Base-by-base conservation (phyloP, 441 rosid species). In the Gossypium schwendimanii region DNA sequence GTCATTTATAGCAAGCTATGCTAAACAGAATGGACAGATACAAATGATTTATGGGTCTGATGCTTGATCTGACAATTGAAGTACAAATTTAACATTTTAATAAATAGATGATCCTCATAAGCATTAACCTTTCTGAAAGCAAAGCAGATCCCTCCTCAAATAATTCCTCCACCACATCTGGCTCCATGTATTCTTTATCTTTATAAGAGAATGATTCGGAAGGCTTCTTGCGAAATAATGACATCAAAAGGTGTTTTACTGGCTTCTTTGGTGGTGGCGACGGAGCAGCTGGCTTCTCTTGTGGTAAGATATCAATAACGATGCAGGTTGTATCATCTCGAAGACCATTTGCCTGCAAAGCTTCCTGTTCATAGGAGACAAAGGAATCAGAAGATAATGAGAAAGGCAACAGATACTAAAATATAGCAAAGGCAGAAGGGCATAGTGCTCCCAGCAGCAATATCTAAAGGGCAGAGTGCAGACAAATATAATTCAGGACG, bases 241-340 rank as follows among this genome's bases (percentile, higher is more conserved):
- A 82, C 84, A 87, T 93, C 63, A 95, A 69, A 68, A 90, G 89
- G 79, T 94, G 88, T 91, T 90, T 93, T 20, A 87, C 88, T 73
- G 77, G 87, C 86, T 85, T 93, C 79, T 83, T 93, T 0, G 90
- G 89, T 20, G 88, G 82, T 14, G 92, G 95, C 61, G 82, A 57
- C 39, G 91, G 83, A 75, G 91, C 86, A 12, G 84, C 76, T 33
- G 88, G 94, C 80, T 93, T 95, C 80, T 95, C 98, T n/a, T 72
- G 84, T 8, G 94, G 91, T 74, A 88, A 78, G 80, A 93, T 87
- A 75, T 93, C 99, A 64, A 95, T 77, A 59, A 95, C 98, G 64
- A 95, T 95, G 82, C 97, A 95, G 69, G 99, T 93, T 53, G 99
- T 95, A 80, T 95, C 99, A 87, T 95, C 99, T 53, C 98, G 85